These are phyloP conservation scores for Macrolepiota fuliginosa DNA, from an alignment of 768 basidiomycete genomes.

Conservation along the genomic window DNA sequence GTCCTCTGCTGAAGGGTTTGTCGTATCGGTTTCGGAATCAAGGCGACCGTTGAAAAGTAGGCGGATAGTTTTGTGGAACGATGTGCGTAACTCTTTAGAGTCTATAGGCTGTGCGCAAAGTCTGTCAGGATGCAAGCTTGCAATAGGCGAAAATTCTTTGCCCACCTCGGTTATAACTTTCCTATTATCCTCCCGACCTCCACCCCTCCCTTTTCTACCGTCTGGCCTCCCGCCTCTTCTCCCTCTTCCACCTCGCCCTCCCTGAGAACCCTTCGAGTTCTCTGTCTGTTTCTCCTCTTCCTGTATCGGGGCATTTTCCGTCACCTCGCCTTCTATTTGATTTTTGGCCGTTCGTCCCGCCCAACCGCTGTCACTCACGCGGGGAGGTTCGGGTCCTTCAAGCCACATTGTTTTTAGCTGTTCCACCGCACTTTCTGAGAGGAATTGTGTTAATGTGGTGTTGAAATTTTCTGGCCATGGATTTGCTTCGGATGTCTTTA, in stretches of 20 bases:
- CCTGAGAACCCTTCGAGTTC: background rate
- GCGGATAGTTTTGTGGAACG: constrained; percentile 78
- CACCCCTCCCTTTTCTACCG: constrained; percentile 45
- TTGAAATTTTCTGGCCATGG: constrained; percentile 70
- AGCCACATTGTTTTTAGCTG: constrained; percentile 72
- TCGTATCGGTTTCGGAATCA: constrained; percentile 74
- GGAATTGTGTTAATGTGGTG: constrained; percentile 54
- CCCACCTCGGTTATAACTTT: constrained; percentile 82
- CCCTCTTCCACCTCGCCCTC: constrained; percentile 22
- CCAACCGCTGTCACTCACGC: constrained; percentile 77
- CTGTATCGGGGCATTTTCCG: constrained; percentile 1
- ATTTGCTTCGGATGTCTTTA: constrained; percentile 27
- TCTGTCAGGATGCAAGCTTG: background rate
- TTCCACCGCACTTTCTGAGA: constrained; percentile 57
- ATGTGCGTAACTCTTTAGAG: constrained; percentile 78
- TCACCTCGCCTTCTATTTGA: constrained; percentile 21
- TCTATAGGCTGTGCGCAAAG: constrained; percentile 62
- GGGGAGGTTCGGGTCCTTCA: constrained; percentile 79
- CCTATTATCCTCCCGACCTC: constrained; percentile 55
- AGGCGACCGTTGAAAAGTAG: constrained; percentile 81
- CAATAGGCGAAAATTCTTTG: constrained; percentile 22
- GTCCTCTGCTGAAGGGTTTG: constrained; percentile 46
- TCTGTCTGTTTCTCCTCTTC: constrained; percentile 11
- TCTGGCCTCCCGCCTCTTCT: constrained; percentile 36
- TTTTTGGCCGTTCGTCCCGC: constrained; percentile 41